Evolutionary conservation across 176 grass and related monocot genomes (phyloP), one percentile per base, ranked within the genome.

Genomic region (Dactylis glomerata): DNA sequence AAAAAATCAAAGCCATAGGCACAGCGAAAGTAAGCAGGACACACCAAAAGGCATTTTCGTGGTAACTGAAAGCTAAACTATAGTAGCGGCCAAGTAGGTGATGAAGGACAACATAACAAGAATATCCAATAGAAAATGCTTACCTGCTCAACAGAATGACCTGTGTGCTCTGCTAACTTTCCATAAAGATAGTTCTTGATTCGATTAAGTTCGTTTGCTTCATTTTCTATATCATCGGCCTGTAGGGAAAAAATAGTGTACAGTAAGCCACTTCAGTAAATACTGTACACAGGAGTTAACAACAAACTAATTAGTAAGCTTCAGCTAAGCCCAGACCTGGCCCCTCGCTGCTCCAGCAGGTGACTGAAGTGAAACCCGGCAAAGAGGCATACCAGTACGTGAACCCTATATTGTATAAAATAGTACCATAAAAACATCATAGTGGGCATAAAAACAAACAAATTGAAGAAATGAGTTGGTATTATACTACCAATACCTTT

Each of bases 261-360:
- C 22, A 54, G 32, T 14, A 84, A 89, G 77, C 26, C 50, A 47
- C 42, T 73, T 77, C 24, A 47, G 37, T 69, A 69, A 33, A 41
- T 83, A 73, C 30, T 47, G 75, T 45, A 82, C 44, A n/a, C 41
- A 17, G 0, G 1, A 19, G 44, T 19, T 26, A 22, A 30, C 13
- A 75, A 13, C 0, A 80, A 68, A 79, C 8, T 40, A 34, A 81
- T 81, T 14, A 67, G 34, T 4, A 68, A 68, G 20, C 14, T 49
- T 79, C 51, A 50, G 22, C 51, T 69, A 78, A 3, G 85, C 42
- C 57, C 62, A 82, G 81, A 97, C 96, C 93, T 95, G 85, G 45
- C 96, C 93, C 81, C 88, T 85, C 88, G 96, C 92, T 87, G 91
- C 93, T 89, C 96, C 96, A 83, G 93, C 89, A 82, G 93, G 96